Conservation (phyloP, 2,329 filamentous ascomycete species). For the Aspergillus ochraceus region DNA sequence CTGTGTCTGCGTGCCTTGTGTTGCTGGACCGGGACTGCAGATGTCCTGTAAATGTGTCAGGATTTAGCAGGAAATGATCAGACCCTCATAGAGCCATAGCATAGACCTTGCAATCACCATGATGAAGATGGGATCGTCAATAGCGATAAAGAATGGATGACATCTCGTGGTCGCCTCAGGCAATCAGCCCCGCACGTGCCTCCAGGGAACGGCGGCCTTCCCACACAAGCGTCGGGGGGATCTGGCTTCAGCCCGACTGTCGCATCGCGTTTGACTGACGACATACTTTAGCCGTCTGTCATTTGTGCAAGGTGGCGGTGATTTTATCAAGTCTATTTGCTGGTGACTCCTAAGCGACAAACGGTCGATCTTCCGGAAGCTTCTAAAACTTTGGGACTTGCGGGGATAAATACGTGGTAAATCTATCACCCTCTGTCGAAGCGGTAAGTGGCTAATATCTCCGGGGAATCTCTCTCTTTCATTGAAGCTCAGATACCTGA, state of each 20-base stretch:
- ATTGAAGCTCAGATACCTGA: not conserved
- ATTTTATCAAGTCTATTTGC: not conserved
- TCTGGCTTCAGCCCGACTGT: not conserved
- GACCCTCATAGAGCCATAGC: not conserved
- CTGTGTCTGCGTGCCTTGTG: not conserved
- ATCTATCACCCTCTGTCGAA: not conserved
- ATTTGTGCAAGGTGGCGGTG: not conserved
- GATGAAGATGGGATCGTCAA: not conserved
- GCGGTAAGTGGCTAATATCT: not conserved
- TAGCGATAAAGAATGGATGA: not conserved
- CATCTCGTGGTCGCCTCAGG: constrained; percentile 19
- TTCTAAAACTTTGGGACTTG: constrained; percentile 22
- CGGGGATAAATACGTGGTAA: constrained; percentile 14
- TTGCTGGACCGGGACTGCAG: not conserved
- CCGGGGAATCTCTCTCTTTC: not conserved
- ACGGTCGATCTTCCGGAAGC: constrained; percentile 29
- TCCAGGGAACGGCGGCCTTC: not conserved
- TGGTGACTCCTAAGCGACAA: not conserved
- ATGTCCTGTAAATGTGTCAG: not conserved
- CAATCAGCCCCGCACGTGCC: constrained; percentile 22
- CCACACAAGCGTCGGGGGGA: not conserved
- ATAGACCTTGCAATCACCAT: not conserved
- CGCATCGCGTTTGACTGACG: not conserved
- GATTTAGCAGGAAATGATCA: not conserved
- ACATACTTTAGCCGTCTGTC: too few species aligned